Base-by-base conservation (phyloP, 352 stramenopile genomes). In the Phytophthora cryptogea region DNA sequence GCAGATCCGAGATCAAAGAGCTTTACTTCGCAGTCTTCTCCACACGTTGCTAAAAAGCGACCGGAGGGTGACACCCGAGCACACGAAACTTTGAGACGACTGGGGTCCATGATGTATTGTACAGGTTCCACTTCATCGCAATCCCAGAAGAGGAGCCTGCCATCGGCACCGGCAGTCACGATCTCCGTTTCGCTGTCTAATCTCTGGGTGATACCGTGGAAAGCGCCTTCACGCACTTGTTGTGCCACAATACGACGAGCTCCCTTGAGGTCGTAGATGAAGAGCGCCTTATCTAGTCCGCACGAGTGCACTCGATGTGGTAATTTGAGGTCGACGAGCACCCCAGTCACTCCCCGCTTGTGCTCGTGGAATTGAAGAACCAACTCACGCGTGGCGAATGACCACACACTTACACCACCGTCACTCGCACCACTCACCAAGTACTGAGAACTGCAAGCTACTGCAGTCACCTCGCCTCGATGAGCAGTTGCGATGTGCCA, bases 351-450 rank as follows among this genome's bases (percentile, higher is more conserved):
- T 33, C 61, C 74, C 23, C 86, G 83, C 64, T 90, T 89, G 73
- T 97, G 91, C 45, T 97, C 89, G 47, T 92, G 83, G 54, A 97
- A 98, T 68, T 95, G 83, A 8, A 96, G 72, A 47, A 97, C 85
- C 11, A 97, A 76, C 68, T 96, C 86, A 9, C 88, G 75, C 5
- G 83, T 97, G 16, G 79, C 70, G 9, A 87, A 68, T 1, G 80
- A 88, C 92, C 92, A 98, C 49, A 98, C 70, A 54, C 83, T 90
- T n/a, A 97, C 88, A 0, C 76, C 86, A 36, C 92, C 91, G 44
- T 97, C 91, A 26, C 68, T 79, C 5, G 86, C 75, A 7, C 86
- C 89, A 48, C 84, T 96, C 4, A 96, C 83, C 14, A 96, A 72
- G 53, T 92, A 96, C 37, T 72, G 58, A 8, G 72, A 55, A 41